phyloP scores from a whole-genome alignment of 192 early-diverging fungal species.

The Backusella sp. region DNA sequence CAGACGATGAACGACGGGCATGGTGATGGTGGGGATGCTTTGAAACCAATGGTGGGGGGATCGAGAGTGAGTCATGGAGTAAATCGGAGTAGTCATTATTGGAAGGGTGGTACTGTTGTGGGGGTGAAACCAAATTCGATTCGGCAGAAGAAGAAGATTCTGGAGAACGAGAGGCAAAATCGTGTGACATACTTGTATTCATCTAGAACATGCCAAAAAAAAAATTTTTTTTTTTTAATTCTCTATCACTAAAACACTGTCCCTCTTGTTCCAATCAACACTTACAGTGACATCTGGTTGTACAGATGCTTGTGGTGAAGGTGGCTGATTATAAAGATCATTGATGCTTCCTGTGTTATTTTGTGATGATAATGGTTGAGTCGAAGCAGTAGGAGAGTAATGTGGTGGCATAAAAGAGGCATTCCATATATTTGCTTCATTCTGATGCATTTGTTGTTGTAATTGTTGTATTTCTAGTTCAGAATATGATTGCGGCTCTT shows the following conservation, averaged over 20 bases:
- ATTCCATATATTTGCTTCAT: constrained; percentile 3
- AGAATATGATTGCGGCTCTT: background rate
- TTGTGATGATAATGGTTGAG: background rate
- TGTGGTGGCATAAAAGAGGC: background rate
- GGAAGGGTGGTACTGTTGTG: constrained; percentile 5
- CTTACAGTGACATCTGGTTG: background rate
- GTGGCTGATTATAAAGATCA: background rate
- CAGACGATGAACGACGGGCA: constrained; percentile 22
- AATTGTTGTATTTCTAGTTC: background rate
- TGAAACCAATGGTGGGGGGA: constrained; percentile 3
- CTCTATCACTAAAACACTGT: no score
- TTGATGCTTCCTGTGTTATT: background rate
- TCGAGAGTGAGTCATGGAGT: background rate
- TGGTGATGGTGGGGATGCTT: background rate
- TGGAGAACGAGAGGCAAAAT: constrained; percentile 10
- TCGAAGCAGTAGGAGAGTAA: background rate
- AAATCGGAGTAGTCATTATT: background rate
- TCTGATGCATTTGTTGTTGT: background rate
- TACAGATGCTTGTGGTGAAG: background rate
- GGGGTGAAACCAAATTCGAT: constrained; percentile 17
- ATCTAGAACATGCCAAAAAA: constrained; percentile 1
- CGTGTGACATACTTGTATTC: background rate
- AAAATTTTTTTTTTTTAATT: background rate
- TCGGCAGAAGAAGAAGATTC: constrained; percentile 16
- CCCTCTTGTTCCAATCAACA: background rate